These are phyloP conservation scores for Suillus sp. DNA, from an alignment of 768 basidiomycete species.

Conservation along the genomic window DNA sequence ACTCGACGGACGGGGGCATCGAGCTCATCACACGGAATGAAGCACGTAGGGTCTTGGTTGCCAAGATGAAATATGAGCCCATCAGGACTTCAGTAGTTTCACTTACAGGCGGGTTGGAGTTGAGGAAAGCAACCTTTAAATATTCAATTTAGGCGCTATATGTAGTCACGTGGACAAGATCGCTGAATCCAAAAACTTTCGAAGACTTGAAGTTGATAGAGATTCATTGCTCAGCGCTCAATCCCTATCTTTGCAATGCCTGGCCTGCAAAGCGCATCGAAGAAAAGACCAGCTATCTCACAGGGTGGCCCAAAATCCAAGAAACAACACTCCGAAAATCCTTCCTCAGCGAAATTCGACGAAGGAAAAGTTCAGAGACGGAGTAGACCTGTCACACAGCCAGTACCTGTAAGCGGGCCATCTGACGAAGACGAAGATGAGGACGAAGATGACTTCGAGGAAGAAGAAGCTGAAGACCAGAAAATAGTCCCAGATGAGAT, in stretches of 20 bases:
- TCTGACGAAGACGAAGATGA: constrained; percentile 46
- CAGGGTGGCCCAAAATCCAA: constrained; percentile 54
- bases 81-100: neutral
- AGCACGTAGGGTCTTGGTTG: neutral
- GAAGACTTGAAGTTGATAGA: neutral
- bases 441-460: constrained; percentile 36
- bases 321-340: constrained; percentile 50
- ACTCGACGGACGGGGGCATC: neutral
- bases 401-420: constrained; percentile 35
- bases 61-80: neutral
- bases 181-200: constrained; percentile 8
- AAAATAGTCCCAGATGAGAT: constrained; percentile 36
- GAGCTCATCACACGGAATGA: neutral
- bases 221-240: neutral
- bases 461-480: constrained; percentile 39
- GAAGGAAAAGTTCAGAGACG: constrained; percentile 53
- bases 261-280: constrained; percentile 41
- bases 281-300: constrained; percentile 52
- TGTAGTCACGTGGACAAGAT: constrained; percentile 3
- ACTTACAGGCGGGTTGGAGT: neutral
- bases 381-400: constrained; percentile 58
- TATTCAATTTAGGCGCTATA: neutral
- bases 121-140: too few species aligned
- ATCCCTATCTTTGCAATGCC: constrained; percentile 36
- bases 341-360: constrained; percentile 19